These are phyloP conservation scores for Ustilago bromivora DNA, from an alignment of 1,284 basidiomycete species.

Conservation along the genomic window DNA sequence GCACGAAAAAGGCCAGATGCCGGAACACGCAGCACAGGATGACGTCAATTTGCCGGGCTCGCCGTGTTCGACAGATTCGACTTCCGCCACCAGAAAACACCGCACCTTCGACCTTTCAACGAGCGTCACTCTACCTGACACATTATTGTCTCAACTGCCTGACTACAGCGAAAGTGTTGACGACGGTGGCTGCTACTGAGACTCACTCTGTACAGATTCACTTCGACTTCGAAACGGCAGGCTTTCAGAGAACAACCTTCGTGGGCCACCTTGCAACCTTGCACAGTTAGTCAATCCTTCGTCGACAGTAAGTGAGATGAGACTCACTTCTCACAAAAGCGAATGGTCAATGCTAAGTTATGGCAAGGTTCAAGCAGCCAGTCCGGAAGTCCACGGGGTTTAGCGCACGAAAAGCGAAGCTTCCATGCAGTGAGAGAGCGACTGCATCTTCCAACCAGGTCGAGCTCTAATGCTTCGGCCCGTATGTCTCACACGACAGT, in stretches of 20 bases:
- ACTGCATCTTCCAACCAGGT: neutral
- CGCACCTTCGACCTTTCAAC: neutral
- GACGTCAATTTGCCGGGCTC: constrained; percentile 21
- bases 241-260: no score
- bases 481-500: neutral
- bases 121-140: neutral
- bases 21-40: constrained; percentile 21
- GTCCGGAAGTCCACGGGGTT: neutral
- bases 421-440: neutral
- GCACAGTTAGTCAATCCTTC: no score
- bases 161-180: neutral
- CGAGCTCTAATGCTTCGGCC: neutral
- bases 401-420: neutral
- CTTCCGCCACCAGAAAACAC: constrained; percentile 4
- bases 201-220: neutral
- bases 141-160: neutral
- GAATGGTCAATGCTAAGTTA: neutral
- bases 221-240: no score
- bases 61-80: constrained; percentile 21
- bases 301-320: no score
- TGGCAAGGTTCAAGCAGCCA: neutral
- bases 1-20: constrained; percentile 3
- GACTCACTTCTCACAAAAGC: neutral
- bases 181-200: neutral
- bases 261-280: no score